phyloP scores from a whole-genome alignment of 352 stramenopile genomes.

The Globisporangium orthogonon region DNA sequence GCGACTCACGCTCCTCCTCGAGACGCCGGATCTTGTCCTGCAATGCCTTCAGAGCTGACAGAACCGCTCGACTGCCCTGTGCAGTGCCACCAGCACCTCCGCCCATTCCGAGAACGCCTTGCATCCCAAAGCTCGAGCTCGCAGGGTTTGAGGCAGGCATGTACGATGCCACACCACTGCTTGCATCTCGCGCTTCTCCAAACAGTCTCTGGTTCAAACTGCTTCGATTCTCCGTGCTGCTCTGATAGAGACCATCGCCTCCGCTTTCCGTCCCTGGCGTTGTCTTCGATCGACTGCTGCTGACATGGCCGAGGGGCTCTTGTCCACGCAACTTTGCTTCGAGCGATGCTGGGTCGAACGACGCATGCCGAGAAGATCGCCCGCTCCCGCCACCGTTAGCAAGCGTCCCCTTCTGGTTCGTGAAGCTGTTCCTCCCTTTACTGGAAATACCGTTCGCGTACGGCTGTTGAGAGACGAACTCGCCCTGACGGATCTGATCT shows the following conservation, averaged over 20 bases:
- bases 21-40: slow-evolving; percentile 74
- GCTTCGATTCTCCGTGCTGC: slow-evolving; percentile 3
- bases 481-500: slow-evolving; percentile 19
- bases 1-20: slow-evolving; percentile 52
- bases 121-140: slow-evolving; percentile 3
- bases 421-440: slow-evolving; percentile 5
- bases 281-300: slow-evolving; percentile 14
- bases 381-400: not conserved
- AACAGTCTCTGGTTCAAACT: slow-evolving; percentile 32
- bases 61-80: slow-evolving; percentile 57
- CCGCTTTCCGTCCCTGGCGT: slow-evolving; percentile 4
- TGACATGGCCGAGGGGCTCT: slow-evolving; percentile 1
- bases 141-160: not conserved
- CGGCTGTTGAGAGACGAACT: slow-evolving; percentile 15
- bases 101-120: slow-evolving; percentile 4
- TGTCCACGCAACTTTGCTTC: slow-evolving; percentile 9
- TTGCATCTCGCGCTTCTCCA: not conserved
- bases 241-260: not conserved
- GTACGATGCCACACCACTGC: not conserved
- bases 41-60: slow-evolving; percentile 69
- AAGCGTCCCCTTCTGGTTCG: not conserved
- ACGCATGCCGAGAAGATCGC: slow-evolving; percentile 10
- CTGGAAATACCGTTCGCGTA: not conserved
- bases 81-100: slow-evolving; percentile 6
- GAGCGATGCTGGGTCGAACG: slow-evolving; percentile 15